These are phyloP conservation scores for Pyrenochaeta sp. DNA, from an alignment of 2,329 filamentous ascomycete species.

Conservation along the genomic window DNA sequence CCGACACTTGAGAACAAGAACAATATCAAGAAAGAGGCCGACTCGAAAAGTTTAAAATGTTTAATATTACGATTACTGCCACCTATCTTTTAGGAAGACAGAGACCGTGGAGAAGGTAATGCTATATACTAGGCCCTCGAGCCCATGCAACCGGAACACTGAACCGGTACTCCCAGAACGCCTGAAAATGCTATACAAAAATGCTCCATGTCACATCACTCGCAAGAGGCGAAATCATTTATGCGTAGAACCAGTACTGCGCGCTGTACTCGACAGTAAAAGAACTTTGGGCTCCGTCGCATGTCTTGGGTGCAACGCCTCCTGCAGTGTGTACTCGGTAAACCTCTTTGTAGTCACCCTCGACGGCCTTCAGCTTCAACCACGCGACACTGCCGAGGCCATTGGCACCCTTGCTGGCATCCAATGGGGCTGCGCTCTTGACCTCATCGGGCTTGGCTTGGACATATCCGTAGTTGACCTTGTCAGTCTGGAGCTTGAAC, in stretches of 20 bases:
- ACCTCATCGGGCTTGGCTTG: constrained; percentile 69
- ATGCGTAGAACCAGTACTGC: constrained; percentile 72
- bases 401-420: constrained; percentile 64
- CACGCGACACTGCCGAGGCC: constrained; percentile 74
- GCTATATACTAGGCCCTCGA: constrained; percentile 26
- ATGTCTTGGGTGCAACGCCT: constrained; percentile 76
- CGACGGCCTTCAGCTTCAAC: constrained; percentile 70
- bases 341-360: constrained; percentile 69
- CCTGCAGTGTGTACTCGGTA: constrained; percentile 87
- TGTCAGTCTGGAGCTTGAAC: constrained; percentile 75
- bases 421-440: constrained; percentile 67
- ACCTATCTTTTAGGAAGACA: constrained; percentile 20
- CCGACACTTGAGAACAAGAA: constrained; percentile 18
- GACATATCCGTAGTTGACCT: constrained; percentile 63
- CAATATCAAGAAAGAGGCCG: background rate
- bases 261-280: constrained; percentile 84
- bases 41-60: constrained; percentile 12
- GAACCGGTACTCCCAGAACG: constrained; percentile 30
- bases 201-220: constrained; percentile 3
- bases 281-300: constrained; percentile 65
- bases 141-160: constrained; percentile 18
- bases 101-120: constrained; percentile 26
- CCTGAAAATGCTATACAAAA: constrained; percentile 43
- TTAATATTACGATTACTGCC: constrained; percentile 30
- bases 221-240: constrained; percentile 1